phyloP scores from a whole-genome alignment of 2,329 filamentous ascomycete species.

The Curvularia verruculosa region DNA sequence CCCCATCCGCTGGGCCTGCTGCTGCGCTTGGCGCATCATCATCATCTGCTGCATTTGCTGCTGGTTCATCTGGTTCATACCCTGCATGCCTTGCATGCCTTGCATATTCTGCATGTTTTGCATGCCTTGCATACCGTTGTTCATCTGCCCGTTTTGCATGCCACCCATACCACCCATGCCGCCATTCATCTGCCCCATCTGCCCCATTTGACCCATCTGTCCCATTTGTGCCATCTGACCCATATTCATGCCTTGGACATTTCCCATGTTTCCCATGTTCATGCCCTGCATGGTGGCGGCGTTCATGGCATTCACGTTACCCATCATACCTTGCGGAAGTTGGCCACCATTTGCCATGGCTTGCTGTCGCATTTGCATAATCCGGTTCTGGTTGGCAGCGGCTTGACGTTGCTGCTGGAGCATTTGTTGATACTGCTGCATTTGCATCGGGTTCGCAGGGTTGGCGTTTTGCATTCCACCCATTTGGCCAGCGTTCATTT shows the following conservation, averaged over 20 bases:
- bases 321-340: constrained; percentile 41
- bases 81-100: constrained; percentile 14
- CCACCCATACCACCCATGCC: constrained; percentile 25
- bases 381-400: constrained; percentile 43
- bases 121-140: constrained; percentile 28
- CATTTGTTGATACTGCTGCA: constrained; percentile 44
- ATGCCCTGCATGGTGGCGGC: constrained; percentile 37
- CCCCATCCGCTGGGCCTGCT: constrained; percentile 30
- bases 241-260: constrained; percentile 24
- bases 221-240: constrained; percentile 7
- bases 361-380: constrained; percentile 42
- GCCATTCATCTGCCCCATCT: constrained; percentile 18
- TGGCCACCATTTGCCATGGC: constrained; percentile 40
- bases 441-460: constrained; percentile 35
- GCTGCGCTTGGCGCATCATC: constrained; percentile 44
- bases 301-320: constrained; percentile 21
- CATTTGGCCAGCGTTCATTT: constrained; percentile 36
- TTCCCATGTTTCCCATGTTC: constrained; percentile 33
- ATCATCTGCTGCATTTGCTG: constrained; percentile 45
- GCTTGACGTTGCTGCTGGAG: constrained; percentile 44
- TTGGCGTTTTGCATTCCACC: constrained; percentile 27
- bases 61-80: constrained; percentile 37
- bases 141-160: constrained; percentile 25
- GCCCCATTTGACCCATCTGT: constrained; percentile 17
- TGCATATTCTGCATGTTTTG: constrained; percentile 35